Conservation (phyloP, 495 filamentous ascomycete species). For the Penicillium coffeae region DNA sequence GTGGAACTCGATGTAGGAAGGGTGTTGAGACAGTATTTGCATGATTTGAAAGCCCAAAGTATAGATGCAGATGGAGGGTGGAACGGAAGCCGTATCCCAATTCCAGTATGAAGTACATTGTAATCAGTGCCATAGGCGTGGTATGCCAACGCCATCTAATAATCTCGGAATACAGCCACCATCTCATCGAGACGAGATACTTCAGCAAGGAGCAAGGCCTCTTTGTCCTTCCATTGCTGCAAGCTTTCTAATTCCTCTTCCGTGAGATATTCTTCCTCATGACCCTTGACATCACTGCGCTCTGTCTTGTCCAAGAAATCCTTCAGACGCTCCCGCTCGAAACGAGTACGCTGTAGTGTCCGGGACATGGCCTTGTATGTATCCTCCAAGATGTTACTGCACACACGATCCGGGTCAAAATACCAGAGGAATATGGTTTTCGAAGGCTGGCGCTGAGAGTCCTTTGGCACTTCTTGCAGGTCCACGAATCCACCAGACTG, state of each 20-base stretch:
- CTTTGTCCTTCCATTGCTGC: slow-evolving; percentile 61
- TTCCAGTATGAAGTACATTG: neutral
- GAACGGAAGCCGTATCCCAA: neutral
- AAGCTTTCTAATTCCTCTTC: slow-evolving; percentile 63
- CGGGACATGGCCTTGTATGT: slow-evolving; percentile 88
- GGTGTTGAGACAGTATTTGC: neutral
- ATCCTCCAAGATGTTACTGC: slow-evolving; percentile 63
- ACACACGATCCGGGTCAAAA: slow-evolving; percentile 70
- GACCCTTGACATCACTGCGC: slow-evolving; percentile 75
- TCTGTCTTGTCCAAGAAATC: slow-evolving; percentile 71
- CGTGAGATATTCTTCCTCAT: slow-evolving; percentile 71
- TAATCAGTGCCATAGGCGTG: neutral
- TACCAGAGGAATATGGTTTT: slow-evolving; percentile 87
- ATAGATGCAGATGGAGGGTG: neutral
- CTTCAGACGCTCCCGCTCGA: slow-evolving; percentile 63
- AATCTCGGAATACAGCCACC: slow-evolving; percentile 79
- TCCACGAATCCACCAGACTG: slow-evolving; percentile 79
- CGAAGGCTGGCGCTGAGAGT: slow-evolving; percentile 68
- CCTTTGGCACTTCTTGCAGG: slow-evolving; percentile 86
- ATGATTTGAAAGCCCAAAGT: neutral
- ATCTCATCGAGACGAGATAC: slow-evolving; percentile 77
- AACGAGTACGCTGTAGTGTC: slow-evolving; percentile 68
- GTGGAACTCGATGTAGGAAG: no score
- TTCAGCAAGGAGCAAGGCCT: slow-evolving; percentile 73
- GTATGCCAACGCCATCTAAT: slow-evolving; percentile 51